Conservation (phyloP, 129 eudicot genomes). For the Flaveria linearis region DNA sequence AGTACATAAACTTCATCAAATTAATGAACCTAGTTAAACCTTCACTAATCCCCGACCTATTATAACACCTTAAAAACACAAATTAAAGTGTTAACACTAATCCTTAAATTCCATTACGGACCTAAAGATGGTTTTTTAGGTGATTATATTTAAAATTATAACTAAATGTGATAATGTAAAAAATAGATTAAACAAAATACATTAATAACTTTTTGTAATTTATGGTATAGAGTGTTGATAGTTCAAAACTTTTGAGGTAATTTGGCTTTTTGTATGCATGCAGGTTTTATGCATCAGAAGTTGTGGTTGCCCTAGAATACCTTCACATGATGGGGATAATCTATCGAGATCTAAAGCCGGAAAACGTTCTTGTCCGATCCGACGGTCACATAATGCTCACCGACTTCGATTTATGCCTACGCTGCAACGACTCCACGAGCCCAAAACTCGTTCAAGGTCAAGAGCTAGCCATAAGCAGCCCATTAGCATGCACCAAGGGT, state of each 20-base stretch:
- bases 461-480: slow-evolving; percentile 23
- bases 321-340: slow-evolving; percentile 76
- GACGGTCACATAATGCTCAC: slow-evolving; percentile 84
- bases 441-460: slow-evolving; percentile 58
- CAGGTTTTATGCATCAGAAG: slow-evolving; percentile 85
- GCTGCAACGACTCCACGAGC: slow-evolving; percentile 44
- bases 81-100: no score
- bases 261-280: not conserved
- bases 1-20: no score
- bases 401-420: slow-evolving; percentile 73
- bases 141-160: not conserved
- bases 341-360: slow-evolving; percentile 74
- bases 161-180: not conserved
- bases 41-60: no score
- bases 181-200: not conserved
- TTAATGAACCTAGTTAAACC: no score
- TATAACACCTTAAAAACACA: no score
- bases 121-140: no score
- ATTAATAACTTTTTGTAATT: not conserved
- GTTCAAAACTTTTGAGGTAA: not conserved
- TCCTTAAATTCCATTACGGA: no score
- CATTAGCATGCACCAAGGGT: slow-evolving; percentile 18
- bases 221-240: not conserved
- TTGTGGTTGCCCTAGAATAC: slow-evolving; percentile 74
- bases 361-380: slow-evolving; percentile 64